Base-by-base conservation (phyloP, 2,329 filamentous ascomycete species). In the Paraphoma chrysanthemicola region DNA sequence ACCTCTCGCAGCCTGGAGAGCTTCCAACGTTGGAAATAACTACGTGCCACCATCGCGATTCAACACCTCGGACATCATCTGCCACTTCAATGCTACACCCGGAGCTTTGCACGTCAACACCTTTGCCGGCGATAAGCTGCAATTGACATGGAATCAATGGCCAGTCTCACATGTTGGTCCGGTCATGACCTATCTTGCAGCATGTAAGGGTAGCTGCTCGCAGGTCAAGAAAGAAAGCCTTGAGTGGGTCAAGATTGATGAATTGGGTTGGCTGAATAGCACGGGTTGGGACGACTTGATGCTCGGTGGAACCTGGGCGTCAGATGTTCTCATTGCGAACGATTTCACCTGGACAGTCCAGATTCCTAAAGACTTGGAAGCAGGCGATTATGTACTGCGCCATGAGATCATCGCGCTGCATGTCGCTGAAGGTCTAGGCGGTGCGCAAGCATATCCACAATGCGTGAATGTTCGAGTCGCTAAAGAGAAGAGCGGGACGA, bases 41-140 rank as follows among this genome's bases (percentile, higher is more conserved):
- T 72, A 54, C 52, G 57, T 72, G 9, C 14, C 57, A 2, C 69
- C 70, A 9, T 62, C 54, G 3, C 42, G 49, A 3, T 70, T 70
- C 66, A 64, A 66, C 43, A 68, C 62, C 2, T 54, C 66, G 3
- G 53, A 66, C 44, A 86, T 88, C 49, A 82, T 85, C 70, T 88
- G 86, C 77, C 87, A 90, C 78, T 79, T 79, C 67, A 74, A 77
- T 39, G 85, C 83, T 10, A 77, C 79, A 5, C 80, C 82, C 75
- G 84, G 81, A 17, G 64, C 74, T 11, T 75, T 80, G 43, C 79
- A 82, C 59, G 83, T 84, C 16, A 75, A 81, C 11, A 81, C 87
- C 16, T 77, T 80, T 6, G 87, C 87, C 6, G 88, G 88, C 51
- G 78, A 79, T 60, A 79, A 79, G 9, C 70, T 90, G 57, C 74